Conservation (phyloP, 176 grass and related monocot species). For the Phoenix roebelenii region DNA sequence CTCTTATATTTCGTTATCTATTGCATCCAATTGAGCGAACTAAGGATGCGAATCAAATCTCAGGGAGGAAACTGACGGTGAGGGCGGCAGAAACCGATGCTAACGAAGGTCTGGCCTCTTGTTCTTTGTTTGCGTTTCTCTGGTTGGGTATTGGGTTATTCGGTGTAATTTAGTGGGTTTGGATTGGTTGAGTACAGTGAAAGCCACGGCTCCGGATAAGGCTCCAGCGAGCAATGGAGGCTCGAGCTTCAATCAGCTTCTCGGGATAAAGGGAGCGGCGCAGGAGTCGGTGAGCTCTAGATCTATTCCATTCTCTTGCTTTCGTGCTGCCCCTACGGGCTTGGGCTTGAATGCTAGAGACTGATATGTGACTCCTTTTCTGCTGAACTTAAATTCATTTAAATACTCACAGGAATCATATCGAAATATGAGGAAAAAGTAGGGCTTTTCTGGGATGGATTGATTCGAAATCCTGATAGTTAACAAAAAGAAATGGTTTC, state of each 20-base stretch:
- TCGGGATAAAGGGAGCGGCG: conserved; percentile 89
- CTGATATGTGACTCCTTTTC: too few species aligned
- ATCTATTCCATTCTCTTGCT: not conserved
- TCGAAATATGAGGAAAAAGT: too few species aligned
- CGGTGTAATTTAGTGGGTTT: too few species aligned
- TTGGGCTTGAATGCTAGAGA: too few species aligned
- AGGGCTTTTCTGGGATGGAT: too few species aligned
- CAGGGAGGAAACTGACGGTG: conserved; percentile 38
- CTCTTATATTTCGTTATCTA: not conserved
- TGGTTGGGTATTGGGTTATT: too few species aligned
- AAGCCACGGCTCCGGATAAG: conserved; percentile 41
- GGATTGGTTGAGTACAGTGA: conserved; percentile 26
- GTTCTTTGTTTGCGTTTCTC: too few species aligned
- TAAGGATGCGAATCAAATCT: conserved; percentile 3
- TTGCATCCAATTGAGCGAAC: too few species aligned
- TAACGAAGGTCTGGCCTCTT: conserved; percentile 31
- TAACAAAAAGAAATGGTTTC: too few species aligned
- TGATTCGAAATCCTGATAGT: too few species aligned
- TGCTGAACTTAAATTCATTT: too few species aligned
- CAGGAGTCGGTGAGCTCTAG: conserved; percentile 54
- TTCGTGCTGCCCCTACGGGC: not conserved
- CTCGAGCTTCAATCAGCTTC: conserved; percentile 93
- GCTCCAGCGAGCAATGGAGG: conserved; percentile 40
- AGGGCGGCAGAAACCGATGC: conserved; percentile 44
- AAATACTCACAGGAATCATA: too few species aligned